Evolutionary conservation across 495 filamentous ascomycete genomes (phyloP), one percentile per base, ranked within the genome.

Genomic region (Parathielavia hyrcaniae): DNA sequence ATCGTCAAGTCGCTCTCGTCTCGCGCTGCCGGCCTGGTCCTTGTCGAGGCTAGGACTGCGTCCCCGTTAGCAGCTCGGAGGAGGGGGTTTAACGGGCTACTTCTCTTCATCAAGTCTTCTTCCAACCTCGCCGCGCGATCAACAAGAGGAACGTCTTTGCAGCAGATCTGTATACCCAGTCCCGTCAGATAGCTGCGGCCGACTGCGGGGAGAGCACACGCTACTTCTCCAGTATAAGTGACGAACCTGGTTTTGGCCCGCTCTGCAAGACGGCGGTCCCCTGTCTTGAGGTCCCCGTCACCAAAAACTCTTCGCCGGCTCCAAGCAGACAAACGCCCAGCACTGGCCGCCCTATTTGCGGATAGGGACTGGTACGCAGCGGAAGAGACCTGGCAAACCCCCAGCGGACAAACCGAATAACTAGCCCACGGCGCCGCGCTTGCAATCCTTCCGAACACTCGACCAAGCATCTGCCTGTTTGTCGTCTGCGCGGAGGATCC

Each of bases 211-310:
- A 12, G 10, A 36, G 13, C n/a, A 38, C 5, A 40, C 5, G 39
- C 19, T 30, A n/a, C 16, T 20, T 17, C 22, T 43, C 35, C 17
- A 50, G 32, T 50, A 44, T 67, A 66, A 64, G 67, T 65, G 59
- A 61, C 44, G 46, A 54, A 58, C 60, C 56, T 43, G 53, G 53
- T 63, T 55, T 58, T 61, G 51, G 53, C 55, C 50, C 57, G 48
- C 67, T 59, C 44, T 34, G 47, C 22, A 61, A 66, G 59, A 55
- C 61, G 53, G 56, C 56, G 56, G 50, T 63, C 58, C 62, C 62
- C 58, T 69, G 59, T 53, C 55, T 51, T 57, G 20, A 44, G 14
- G 22, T 30, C 40, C 23, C 47, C 38, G 40, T 47, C 39, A 26
- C 59, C 54, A 61, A 61, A 61, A 61, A 57, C 52, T 53, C 53